phyloP scores from a whole-genome alignment of 2,329 filamentous ascomycete species.

The Diaporthe citrichinensis region DNA sequence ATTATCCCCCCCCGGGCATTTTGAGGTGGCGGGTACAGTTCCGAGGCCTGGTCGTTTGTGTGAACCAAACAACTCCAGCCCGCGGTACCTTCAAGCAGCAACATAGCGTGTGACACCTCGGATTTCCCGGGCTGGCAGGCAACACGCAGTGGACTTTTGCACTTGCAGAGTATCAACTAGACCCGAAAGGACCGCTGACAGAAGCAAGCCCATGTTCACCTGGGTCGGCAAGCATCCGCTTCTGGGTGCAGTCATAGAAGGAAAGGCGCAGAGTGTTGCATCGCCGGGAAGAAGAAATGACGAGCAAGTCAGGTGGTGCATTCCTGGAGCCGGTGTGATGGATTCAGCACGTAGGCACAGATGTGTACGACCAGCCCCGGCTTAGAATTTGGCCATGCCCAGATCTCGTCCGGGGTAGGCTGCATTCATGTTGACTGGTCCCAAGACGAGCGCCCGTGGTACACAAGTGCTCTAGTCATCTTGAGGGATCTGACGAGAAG shows the following conservation, averaged over 20 bases:
- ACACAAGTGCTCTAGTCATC: background rate
- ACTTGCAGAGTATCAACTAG: background rate
- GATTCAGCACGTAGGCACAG: slow-evolving; percentile 21
- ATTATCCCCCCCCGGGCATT: too few species aligned
- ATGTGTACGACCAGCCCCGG: slow-evolving; percentile 1
- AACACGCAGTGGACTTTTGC: background rate
- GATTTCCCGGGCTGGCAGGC: background rate
- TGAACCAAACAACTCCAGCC: background rate
- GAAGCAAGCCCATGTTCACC: background rate
- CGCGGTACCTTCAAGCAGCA: background rate
- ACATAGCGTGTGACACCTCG: background rate
- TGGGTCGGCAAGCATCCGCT: background rate
- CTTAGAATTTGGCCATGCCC: background rate
- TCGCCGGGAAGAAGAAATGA: background rate
- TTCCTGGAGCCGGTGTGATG: slow-evolving; percentile 30
- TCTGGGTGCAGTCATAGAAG: background rate
- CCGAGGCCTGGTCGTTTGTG: background rate
- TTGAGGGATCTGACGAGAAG: slow-evolving; percentile 12
- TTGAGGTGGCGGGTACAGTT: background rate
- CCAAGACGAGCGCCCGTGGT: slow-evolving; percentile 9
- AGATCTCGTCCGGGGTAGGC: background rate
- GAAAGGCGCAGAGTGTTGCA: slow-evolving; percentile 6
- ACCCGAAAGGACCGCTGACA: background rate
- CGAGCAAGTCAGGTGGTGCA: slow-evolving; percentile 23
- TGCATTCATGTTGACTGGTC: background rate